Base-by-base conservation (phyloP, 768 basidiomycete genomes). In the Dictyophora rubrovolvata region DNA sequence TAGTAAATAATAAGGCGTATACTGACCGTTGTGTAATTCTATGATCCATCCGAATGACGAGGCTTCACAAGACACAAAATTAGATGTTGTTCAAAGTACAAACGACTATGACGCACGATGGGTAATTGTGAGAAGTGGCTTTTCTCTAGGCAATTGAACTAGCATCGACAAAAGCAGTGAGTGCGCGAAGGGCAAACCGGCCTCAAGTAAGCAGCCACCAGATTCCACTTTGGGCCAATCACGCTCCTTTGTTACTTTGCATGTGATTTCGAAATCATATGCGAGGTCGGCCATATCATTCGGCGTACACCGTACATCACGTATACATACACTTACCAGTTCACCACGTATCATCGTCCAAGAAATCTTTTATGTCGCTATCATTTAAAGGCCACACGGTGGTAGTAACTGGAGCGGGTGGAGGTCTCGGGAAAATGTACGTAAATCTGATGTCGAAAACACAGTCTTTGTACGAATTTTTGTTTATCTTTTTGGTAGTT, bases 381-480 rank as follows among this genome's bases (percentile, higher is more conserved):
- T 87, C 85, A 1, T 95, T 92, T 78, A 84, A 87, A 71, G 85
- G 85, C 58, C 89, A 94, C 56, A 92, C 89, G n/a, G 89, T 93
- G 59, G 81, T 99, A 63, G 75, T 98, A 63, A 99, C 96, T 48
- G 96, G 96, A 50, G 94, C 93, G 48, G 96, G 96, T 14, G 92
- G 93, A 61, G 96, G 96, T 16, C 78, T 99, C 14, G 96, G 96
- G 48, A 87, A 83, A 74, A 81, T 89, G 89, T 98, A 68, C 66
- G 89, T 79, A 14, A 14, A 42, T 42, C 10, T 9, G 12, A 42
- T 14, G 16, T 28, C 22, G 49, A 35, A 17, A 11, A 54, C 16
- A 28, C 36, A 22, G 33, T 53, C 52, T 56, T 47, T 16, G 22
- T 35, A 18, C 33, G n/a, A 33, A 14, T 14, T 8, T 7, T 20